Evolutionary conservation across 768 basidiomycete genomes (phyloP), one percentile per base, ranked within the genome.

Genomic region (Tremella yokohamensis): DNA sequence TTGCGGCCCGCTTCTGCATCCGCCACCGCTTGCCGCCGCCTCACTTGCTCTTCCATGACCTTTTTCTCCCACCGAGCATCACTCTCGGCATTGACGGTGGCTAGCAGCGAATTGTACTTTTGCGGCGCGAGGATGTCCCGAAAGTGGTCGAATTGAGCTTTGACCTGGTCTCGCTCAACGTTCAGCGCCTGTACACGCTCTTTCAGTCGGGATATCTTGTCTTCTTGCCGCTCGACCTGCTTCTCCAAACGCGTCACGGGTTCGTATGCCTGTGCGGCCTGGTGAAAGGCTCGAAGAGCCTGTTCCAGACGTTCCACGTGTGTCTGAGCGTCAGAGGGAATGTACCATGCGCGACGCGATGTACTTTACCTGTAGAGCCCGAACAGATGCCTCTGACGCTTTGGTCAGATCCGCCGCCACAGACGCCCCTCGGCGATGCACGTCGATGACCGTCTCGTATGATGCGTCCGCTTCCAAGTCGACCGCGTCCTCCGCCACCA

Each of bases 401-500:
- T 18, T 22, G n/a, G n/a, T 45, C 15, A 45, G n/a, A 45, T 45
- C 42, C 6, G n/a, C 42, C 4, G 42, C 42, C 4, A 45, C n/a
- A 6, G 42, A 4, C 4, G 22, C 4, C 15, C 42, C 42, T 16
- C 22, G n/a, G n/a, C 4, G n/a, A 45, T 18, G 22, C 4, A 45
- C 42, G 15, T 45, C 42, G n/a, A 18, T 45, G n/a, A 22, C n/a
- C n/a, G 42, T 51, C 40, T 59, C 52, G 3, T 49, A 50, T 15
- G 52, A 8, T 26, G 49, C 47, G 38, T 39, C 40, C n/a, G 22
- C 49, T 37, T 25, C 51, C 44, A 25, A 48, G 25, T 56, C 56
- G 1, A 45, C 40, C 29, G 19, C 56, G 9, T 44, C 51, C 20
- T 56, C 54, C 29, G 49, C 49, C 18, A 37, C 52, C 22, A 39